phyloP scores from a whole-genome alignment of 495 filamentous ascomycete species.

The Penicillium goetzii region DNA sequence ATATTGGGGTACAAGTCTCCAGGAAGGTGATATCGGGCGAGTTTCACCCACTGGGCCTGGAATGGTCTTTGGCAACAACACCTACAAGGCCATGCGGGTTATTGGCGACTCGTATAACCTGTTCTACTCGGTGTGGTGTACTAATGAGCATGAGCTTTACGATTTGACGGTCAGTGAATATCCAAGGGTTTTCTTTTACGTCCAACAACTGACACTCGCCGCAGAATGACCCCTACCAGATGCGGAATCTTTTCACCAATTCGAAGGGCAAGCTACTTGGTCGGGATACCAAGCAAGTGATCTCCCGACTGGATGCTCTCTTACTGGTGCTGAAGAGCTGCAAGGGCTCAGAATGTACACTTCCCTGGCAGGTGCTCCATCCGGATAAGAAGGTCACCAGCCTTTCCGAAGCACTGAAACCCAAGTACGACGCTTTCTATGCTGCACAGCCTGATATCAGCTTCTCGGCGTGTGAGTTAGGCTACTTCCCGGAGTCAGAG shows the following conservation, averaged over 20 bases:
- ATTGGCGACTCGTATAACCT: slow-evolving; percentile 54
- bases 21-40: slow-evolving; percentile 52
- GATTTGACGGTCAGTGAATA: slow-evolving; percentile 48
- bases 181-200: background rate
- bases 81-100: slow-evolving; percentile 63
- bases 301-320: slow-evolving; percentile 59
- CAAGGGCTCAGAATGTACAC: slow-evolving; percentile 51
- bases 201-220: background rate
- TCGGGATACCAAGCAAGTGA: slow-evolving; percentile 37
- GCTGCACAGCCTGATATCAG: slow-evolving; percentile 52
- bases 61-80: slow-evolving; percentile 49
- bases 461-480: slow-evolving; percentile 61
- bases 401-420: slow-evolving; percentile 45
- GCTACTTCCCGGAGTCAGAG: slow-evolving; percentile 40
- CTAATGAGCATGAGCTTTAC: slow-evolving; percentile 60
- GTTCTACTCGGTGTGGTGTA: slow-evolving; percentile 66
- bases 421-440: slow-evolving; percentile 62
- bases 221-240: slow-evolving; percentile 59
- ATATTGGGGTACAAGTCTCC: slow-evolving; percentile 60
- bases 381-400: slow-evolving; percentile 48
- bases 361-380: slow-evolving; percentile 61
- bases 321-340: slow-evolving; percentile 66
- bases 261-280: slow-evolving; percentile 29
- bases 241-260: slow-evolving; percentile 51
- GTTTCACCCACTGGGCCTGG: slow-evolving; percentile 27